These are phyloP conservation scores for Ceratocystis colombiana DNA, from an alignment of 2,329 filamentous ascomycete genomes.

Conservation along the genomic window DNA sequence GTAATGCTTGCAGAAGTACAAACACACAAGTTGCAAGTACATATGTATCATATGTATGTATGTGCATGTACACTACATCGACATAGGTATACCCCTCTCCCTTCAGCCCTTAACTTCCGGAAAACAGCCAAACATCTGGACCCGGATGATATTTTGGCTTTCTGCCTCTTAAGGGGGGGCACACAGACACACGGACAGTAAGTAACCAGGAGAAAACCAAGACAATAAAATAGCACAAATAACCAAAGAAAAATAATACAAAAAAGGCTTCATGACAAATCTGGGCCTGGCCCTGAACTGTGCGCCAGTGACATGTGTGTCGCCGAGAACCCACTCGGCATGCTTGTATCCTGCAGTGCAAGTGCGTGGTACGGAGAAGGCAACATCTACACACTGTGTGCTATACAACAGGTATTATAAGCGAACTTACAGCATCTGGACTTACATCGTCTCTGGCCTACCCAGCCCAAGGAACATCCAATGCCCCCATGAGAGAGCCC, in stretches of 20 bases:
- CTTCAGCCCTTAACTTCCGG: neutral
- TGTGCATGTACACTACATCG: neutral
- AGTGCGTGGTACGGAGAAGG: neutral
- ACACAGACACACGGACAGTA: slow-evolving; percentile 6
- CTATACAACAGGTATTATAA: neutral
- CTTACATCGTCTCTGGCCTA: no score
- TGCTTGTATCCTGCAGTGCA: neutral
- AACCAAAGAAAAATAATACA: neutral
- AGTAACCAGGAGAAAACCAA: neutral
- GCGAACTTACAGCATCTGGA: neutral
- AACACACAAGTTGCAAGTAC: neutral
- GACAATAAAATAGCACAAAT: neutral
- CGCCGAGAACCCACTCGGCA: neutral
- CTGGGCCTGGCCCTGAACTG: neutral
- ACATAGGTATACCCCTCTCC: no score
- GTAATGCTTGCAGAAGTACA: neutral
- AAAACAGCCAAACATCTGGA: neutral
- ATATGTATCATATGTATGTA: neutral
- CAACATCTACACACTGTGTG: neutral
- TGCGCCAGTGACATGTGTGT: slow-evolving; percentile 9
- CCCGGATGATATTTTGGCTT: neutral
- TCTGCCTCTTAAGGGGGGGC: neutral
- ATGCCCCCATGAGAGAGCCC: no score
- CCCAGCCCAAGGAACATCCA: no score
- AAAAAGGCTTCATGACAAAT: neutral